A percentile compares a stretch with the other conserved stretches of the same genome.
Evolutionary conservation across 1,139 yeast species (phyloP).

Genomic region (Pneumocystis murina): DNA sequence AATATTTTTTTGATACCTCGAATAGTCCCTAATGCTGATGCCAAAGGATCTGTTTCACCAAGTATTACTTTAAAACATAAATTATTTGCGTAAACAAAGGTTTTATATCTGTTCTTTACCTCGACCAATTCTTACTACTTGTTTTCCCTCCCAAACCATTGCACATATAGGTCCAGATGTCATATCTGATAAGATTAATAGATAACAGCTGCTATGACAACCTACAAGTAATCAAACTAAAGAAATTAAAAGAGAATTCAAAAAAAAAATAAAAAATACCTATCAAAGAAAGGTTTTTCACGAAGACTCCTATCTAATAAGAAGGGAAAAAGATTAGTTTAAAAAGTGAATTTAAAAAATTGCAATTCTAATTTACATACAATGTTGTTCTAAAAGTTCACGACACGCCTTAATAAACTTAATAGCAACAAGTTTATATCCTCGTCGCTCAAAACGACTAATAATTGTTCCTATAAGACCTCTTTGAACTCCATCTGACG

Average conservation of each 20-base stretch:
- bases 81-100: background rate
- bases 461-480: constrained; percentile 66
- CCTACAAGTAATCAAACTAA: background rate
- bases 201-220: constrained; percentile 1
- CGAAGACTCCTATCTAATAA: constrained; percentile 53
- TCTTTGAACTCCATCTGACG: background rate
- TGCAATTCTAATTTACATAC: constrained; percentile 22
- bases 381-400: constrained; percentile 79
- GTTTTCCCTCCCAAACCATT: constrained; percentile 99
- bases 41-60: constrained; percentile 98
- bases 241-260: background rate
- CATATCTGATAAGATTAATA: constrained; percentile 67
- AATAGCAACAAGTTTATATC: constrained; percentile 85
- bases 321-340: background rate
- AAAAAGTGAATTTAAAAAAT: too few relatives aligned
- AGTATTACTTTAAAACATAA: constrained; percentile 36
- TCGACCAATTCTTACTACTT: constrained; percentile 98
- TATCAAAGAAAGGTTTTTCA: constrained; percentile 93
- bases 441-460: constrained; percentile 72
- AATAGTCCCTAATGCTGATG: constrained; percentile 97
- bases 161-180: constrained; percentile 96
- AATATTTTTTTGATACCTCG: constrained; percentile 62
- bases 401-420: constrained; percentile 83
- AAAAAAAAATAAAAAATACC: constrained; percentile 13
- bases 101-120: constrained; percentile 18